Conservation (phyloP, 176 grass and related monocot species). For the Eleusine coracana region DNA sequence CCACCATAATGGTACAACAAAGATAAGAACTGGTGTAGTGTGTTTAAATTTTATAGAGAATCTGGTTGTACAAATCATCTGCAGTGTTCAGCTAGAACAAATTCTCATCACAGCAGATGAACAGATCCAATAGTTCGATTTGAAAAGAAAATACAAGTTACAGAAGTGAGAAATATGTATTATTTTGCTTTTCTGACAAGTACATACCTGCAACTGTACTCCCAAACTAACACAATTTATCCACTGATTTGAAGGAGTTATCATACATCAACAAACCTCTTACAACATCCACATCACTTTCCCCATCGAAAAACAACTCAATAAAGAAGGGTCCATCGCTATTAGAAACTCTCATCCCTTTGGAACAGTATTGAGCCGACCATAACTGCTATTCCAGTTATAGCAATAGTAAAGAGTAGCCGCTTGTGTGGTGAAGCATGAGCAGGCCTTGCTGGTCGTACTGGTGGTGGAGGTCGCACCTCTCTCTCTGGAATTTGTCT, state of each 20-base stretch:
- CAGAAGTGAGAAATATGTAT: slow-evolving; percentile 30
- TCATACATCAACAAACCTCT: slow-evolving; percentile 41
- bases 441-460: slow-evolving; percentile 40
- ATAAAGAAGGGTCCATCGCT: background rate
- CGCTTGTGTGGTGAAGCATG: slow-evolving; percentile 60
- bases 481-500: slow-evolving; percentile 58
- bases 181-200: slow-evolving; percentile 28
- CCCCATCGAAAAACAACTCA: slow-evolving; percentile 4
- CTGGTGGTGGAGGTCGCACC: slow-evolving; percentile 52
- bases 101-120: background rate
- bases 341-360: slow-evolving; percentile 51
- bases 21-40: background rate
- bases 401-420: slow-evolving; percentile 72
- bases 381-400: slow-evolving; percentile 76
- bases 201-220: slow-evolving; percentile 37
- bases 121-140: slow-evolving; percentile 9
- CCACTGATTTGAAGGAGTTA: slow-evolving; percentile 19
- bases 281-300: slow-evolving; percentile 8
- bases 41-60: background rate
- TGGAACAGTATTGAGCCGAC: slow-evolving; percentile 84
- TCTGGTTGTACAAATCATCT: background rate
- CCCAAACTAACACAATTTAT: slow-evolving; percentile 33
- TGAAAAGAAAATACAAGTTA: background rate
- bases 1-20: background rate
- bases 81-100: background rate